Base-by-base conservation (phyloP, 768 basidiomycete genomes). In the Tulasnella sp. region DNA sequence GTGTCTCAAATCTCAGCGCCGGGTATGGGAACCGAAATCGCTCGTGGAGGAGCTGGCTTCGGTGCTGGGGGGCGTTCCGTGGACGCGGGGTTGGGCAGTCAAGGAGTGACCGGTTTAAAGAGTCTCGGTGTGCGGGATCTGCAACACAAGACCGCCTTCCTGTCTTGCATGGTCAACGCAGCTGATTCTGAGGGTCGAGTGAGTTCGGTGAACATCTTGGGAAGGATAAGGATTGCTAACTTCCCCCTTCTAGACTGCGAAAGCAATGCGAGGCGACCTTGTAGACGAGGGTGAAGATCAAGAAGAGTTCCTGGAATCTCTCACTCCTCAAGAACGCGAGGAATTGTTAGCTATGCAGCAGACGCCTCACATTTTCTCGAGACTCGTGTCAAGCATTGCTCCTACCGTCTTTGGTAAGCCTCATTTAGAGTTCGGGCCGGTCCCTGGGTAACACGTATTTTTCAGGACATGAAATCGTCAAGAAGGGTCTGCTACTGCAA, bases 101-200 rank as follows among this genome's bases (percentile, higher is more conserved):
- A 88, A 77, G 97, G 97, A 64, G 96, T 99, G 0, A 96, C 93
- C 0, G 97, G 97, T 3, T 81, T 99, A 80, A 99, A 99, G 83
- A 93, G 90, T 78, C 83, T 99, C 19, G 97, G 97, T 81, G 97
- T 99, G 14, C 86, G 96, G 78, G 97, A 99, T 83, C 81, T 99
- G 79, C 94, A 96, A 81, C 99, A 99, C 83, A 99, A 99, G 86
- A 99, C 97, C 6, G 97, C 97, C 15, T 99, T 99, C 83, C 83
- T 99, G 80, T 95, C 96, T 19, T 98, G 97, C 80, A 98, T 98
- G 96, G 97, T 95, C 3, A 92, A 94, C 75, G 92, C 94, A 79
- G 89, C 92, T 0, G 96, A 98, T 80, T 54, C 74, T 29, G 74
- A 75, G 39, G 91, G 91, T 39, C 86, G 93, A 81, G 96, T 97